A percentile compares a stretch with the other conserved stretches of the same genome.
Evolutionary conservation across 2,329 filamentous ascomycete species (phyloP).

Genomic region (Chaetomiaceae sp.): DNA sequence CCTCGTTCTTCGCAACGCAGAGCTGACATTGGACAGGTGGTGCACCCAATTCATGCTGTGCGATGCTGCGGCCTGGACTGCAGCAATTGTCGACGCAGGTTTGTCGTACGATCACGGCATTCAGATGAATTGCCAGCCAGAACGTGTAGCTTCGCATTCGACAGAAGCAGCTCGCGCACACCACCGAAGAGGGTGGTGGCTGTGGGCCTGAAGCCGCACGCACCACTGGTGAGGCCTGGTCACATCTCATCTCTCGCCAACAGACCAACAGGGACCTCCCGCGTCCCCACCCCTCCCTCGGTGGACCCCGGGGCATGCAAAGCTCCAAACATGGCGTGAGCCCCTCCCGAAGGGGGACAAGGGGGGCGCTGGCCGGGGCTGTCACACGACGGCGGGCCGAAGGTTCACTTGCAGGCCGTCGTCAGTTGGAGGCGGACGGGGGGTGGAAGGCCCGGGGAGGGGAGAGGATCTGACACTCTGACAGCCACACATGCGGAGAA

Average conservation of each 20-base stretch:
- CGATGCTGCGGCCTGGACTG: too few species aligned
- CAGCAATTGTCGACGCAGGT: too few species aligned
- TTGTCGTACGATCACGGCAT: too few species aligned
- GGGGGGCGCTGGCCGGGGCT: slow-evolving; percentile 4
- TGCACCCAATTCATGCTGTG: too few species aligned
- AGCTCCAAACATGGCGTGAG: slow-evolving; percentile 9
- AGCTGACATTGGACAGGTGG: too few species aligned
- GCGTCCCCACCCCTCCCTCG: slow-evolving; percentile 12
- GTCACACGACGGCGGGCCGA: slow-evolving; percentile 18
- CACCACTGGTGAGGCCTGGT: not conserved
- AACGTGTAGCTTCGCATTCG: too few species aligned
- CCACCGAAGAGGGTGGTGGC: too few species aligned
- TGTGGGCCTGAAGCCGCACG: not conserved
- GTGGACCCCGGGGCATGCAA: slow-evolving; percentile 11
- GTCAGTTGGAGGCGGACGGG: not conserved
- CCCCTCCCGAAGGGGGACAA: slow-evolving; percentile 13
- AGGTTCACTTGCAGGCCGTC: slow-evolving; percentile 8
- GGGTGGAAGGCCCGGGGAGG: not conserved
- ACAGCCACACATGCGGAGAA: slow-evolving; percentile 12
- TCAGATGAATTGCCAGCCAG: too few species aligned
- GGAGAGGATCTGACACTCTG: slow-evolving; percentile 2
- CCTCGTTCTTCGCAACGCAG: slow-evolving; percentile 13
- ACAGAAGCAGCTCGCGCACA: too few species aligned
- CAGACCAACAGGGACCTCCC: slow-evolving; percentile 8
- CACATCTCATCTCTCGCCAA: slow-evolving; percentile 9